Base-by-base conservation (phyloP, 306 rosid species). In the Acacia confusa region DNA sequence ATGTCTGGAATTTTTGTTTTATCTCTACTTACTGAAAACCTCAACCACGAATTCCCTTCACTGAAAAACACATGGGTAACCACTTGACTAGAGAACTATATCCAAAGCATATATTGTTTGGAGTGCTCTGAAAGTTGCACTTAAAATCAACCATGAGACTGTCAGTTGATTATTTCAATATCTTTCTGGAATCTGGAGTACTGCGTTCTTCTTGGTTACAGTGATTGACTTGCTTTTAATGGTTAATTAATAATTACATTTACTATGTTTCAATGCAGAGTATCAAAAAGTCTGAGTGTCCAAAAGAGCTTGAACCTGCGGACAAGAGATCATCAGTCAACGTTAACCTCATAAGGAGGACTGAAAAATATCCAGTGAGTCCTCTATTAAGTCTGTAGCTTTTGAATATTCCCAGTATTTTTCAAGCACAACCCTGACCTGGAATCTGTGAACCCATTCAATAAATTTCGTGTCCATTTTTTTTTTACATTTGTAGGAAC, bases 241-340 rank as follows among this genome's bases (percentile, higher is more conserved):
- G 28, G 10, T 57, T 20, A 57, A 57, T 57, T 24, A 22, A 57
- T 76, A 40, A 74, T 77, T 53, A 64, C 47, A 32, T 69, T 52
- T 81, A 69, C 79, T 78, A 27, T 61, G 61, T 82, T 82, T 81
- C 55, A 76, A 83, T 74, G 82, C 90, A 95, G 99, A 95, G 99
- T 84, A 93, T 95, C 72, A 88, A 87, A 82, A 95, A 86, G 69
- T 95, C 99, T 10, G 96, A 92, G 85, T 93, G 99, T 83, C 99
- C 99, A 19, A 89, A 82, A 87, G 99, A 95, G 88, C 92, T 95
- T 70, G 99, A 95, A 84, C 99, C 98, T 44, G 91, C 89, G 4
- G 92, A 89, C 79, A 90, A 90, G 88, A 88, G 87, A 86, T 82
- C 97, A 66, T 77, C 94, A 61, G 97, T 95, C 70, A 91, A 95